phyloP scores from a whole-genome alignment of 2,329 filamentous ascomycete genomes.

The Colletotrichum sp. region DNA sequence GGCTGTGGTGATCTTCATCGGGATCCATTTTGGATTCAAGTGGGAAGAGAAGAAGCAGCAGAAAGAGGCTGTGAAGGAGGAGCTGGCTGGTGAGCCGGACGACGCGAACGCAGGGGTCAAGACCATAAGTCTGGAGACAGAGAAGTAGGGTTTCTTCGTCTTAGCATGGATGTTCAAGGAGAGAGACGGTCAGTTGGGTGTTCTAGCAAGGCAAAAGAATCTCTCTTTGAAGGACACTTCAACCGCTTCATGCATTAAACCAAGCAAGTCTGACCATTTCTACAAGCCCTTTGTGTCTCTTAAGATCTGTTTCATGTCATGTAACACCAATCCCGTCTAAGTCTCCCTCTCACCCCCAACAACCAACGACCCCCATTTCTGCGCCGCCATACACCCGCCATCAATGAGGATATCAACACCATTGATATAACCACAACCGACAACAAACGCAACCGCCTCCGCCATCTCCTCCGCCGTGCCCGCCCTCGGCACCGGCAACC shows the following conservation, averaged over 20 bases:
- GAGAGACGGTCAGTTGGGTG: background rate
- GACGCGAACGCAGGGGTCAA: background rate
- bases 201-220: background rate
- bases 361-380: background rate
- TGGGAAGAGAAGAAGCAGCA: constrained; percentile 6
- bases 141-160: background rate
- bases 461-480: background rate
- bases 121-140: background rate
- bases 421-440: background rate
- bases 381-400: background rate
- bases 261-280: background rate
- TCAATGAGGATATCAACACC: background rate
- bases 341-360: background rate
- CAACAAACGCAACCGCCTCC: background rate
- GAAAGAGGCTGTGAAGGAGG: background rate
- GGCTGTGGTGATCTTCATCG: background rate
- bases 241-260: background rate
- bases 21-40: constrained; percentile 6
- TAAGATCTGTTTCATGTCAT: background rate
- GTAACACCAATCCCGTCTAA: background rate
- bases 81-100: background rate
- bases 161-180: background rate
- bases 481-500: background rate
- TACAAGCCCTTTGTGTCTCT: background rate
- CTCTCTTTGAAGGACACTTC: background rate